phyloP scores from a whole-genome alignment of 2,329 filamentous ascomycete species.

The Coniosporium uncinatum region DNA sequence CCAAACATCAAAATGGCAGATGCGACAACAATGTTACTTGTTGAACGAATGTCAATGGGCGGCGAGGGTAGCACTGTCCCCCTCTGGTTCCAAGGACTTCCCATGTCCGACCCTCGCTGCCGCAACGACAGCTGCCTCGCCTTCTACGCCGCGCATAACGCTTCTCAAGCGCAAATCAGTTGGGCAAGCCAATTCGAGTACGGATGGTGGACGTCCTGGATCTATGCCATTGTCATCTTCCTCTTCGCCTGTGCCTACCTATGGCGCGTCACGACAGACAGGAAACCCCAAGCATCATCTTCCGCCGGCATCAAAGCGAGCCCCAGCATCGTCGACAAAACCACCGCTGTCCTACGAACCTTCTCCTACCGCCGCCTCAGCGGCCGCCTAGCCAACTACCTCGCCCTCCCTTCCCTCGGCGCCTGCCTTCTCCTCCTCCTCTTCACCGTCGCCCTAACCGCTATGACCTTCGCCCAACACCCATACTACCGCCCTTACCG shows the following conservation, averaged over 20 bases:
- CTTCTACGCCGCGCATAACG: slow-evolving; percentile 4
- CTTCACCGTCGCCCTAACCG: neutral
- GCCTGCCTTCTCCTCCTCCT: neutral
- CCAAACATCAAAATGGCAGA: too few species aligned
- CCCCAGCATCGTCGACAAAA: neutral
- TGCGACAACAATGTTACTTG: too few species aligned
- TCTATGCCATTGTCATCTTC: neutral
- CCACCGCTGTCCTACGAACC: neutral
- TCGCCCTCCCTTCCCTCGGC: slow-evolving; percentile 1
- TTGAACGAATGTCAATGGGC: neutral
- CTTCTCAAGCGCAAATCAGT: slow-evolving; percentile 2
- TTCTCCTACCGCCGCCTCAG: slow-evolving; percentile 3
- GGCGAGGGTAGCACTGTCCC: neutral
- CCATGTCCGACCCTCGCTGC: slow-evolving; percentile 4
- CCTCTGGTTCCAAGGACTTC: slow-evolving; percentile 1
- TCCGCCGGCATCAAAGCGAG: neutral
- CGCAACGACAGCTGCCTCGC: slow-evolving; percentile 2
- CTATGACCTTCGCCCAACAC: slow-evolving; percentile 1
- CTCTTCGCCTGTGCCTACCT: neutral
- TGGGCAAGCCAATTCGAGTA: slow-evolving; percentile 3
- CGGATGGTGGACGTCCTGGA: slow-evolving; percentile 3
- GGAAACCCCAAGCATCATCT: neutral
- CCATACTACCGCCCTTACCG: slow-evolving; percentile 4
- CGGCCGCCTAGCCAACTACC: neutral
- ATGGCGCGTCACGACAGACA: neutral